These are phyloP conservation scores for Trichoderma sp. DNA, from an alignment of 2,329 filamentous ascomycete species.

Conservation along the genomic window DNA sequence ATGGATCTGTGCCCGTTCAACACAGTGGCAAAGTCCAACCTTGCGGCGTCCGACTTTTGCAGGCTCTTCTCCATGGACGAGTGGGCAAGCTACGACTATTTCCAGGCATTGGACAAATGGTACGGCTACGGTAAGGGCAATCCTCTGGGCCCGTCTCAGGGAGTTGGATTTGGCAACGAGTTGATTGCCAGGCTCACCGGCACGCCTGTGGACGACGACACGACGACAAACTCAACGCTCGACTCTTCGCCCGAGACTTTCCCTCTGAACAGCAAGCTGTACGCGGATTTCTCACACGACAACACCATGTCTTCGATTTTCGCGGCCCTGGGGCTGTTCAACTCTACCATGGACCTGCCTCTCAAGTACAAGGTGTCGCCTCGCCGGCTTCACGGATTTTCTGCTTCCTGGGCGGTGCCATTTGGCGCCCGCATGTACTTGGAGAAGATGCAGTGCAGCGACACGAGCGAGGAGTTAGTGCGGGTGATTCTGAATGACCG, in stretches of 20 bases:
- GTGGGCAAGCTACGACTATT: slow-evolving; percentile 79
- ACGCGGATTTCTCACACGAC: slow-evolving; percentile 90
- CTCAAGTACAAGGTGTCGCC: slow-evolving; percentile 49
- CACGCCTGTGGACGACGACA: slow-evolving; percentile 65
- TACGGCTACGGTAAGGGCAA: slow-evolving; percentile 78
- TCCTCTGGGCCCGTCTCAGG: slow-evolving; percentile 76
- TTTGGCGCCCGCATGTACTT: slow-evolving; percentile 81
- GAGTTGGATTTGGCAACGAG: slow-evolving; percentile 85
- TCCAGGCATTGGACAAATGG: slow-evolving; percentile 75
- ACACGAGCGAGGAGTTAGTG: slow-evolving; percentile 62
- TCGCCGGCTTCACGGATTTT: slow-evolving; percentile 61
- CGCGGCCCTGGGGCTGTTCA: slow-evolving; percentile 75
- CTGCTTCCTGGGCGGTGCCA: slow-evolving; percentile 74
- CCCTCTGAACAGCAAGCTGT: slow-evolving; percentile 65
- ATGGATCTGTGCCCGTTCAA: slow-evolving; percentile 91
- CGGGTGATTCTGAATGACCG: slow-evolving; percentile 80
- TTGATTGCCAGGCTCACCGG: slow-evolving; percentile 75
- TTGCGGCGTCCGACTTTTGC: slow-evolving; percentile 66
- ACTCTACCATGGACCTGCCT: slow-evolving; percentile 55
- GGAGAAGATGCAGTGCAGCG: slow-evolving; percentile 74
- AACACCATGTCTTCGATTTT: slow-evolving; percentile 79
- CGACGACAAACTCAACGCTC: slow-evolving; percentile 73
- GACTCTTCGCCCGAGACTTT: slow-evolving; percentile 67
- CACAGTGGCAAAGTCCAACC: slow-evolving; percentile 61
- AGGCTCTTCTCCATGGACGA: slow-evolving; percentile 67